Base-by-base conservation (phyloP, 306 rosid genomes). In the Dalbergia cochinchinensis region DNA sequence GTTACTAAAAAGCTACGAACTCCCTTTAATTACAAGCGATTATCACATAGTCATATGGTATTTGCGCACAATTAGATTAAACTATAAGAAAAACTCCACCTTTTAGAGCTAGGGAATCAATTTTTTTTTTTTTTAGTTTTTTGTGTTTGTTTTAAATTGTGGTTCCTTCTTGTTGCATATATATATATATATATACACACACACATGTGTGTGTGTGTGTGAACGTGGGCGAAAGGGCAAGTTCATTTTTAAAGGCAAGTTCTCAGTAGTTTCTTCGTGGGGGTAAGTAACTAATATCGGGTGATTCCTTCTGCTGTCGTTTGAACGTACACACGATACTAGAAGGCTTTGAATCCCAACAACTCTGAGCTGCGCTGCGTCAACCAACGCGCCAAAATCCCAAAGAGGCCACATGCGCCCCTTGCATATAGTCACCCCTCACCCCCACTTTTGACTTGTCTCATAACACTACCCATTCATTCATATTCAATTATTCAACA, bases 401-500 rank as follows among this genome's bases (percentile, higher is more conserved):
- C 2, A 39, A 58, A 16, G 37, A 69, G 69, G 60, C 85, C 90
- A 80, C 74, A 69, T 89, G 91, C 84, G 80, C 84, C 87, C 90
- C 54, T 6, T 62, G 84, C 55, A 81, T 71, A 37, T 37, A 4
- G 76, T 8, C 14, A 11, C 74, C 48, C 61, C 80, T 7, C n/a
- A 10, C 74, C 57, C 69, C 74, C 69, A 6, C 35, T 65, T 83
- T 81, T 87, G 90, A 87, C 89, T 69, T 60, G 15, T 73, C 73
- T n/a, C 19, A 68, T 20, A 20, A 20, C 22, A n/a, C 62, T 6
- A 11, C 22, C 60, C 5, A 6, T 7, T 1, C 8, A 15, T n/a
- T 13, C 18, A 3, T 7, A 7, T 7, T 51, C 7, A 5, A 2
- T 51, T 6, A 42, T 1, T 7, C 53, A 10, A 47, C 53, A 12